Conservation (phyloP, 495 filamentous ascomycete species). For the Hypomontagnella submonticulosa region DNA sequence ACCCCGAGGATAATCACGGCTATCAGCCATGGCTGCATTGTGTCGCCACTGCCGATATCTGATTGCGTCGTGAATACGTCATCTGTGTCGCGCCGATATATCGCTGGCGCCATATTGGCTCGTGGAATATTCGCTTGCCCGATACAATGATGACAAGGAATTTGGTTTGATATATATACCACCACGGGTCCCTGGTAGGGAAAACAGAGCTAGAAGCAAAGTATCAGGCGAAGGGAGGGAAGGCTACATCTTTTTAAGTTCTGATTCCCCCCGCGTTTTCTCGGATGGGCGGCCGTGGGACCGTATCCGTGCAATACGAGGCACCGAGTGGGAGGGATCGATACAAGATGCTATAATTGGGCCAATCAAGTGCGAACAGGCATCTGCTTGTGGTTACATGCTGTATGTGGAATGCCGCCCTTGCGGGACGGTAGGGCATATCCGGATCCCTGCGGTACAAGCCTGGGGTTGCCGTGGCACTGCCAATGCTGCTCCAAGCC, state of each 20-base stretch:
- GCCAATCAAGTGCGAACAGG: conserved; percentile 28
- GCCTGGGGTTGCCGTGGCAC: conserved; percentile 4
- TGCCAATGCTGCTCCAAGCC: too few relatives aligned
- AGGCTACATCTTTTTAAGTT: conserved; percentile 26
- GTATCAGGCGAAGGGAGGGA: conserved; percentile 12
- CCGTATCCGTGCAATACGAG: conserved; percentile 33
- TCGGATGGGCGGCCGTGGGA: not conserved
- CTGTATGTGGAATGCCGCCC: conserved; percentile 27
- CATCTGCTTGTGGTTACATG: conserved; percentile 31
- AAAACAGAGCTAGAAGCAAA: conserved; percentile 2
- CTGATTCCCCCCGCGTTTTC: conserved; percentile 16
- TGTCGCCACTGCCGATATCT: conserved; percentile 1
- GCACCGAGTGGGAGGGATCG: conserved; percentile 18
- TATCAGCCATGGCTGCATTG: conserved; percentile 49
- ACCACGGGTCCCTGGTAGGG: not conserved
- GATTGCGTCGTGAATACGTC: conserved; percentile 12
- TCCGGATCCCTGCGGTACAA: conserved; percentile 32
- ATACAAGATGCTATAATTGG: conserved; percentile 37
- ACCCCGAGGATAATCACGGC: conserved; percentile 44
- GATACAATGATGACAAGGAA: conserved; percentile 1
- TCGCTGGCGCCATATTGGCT: conserved; percentile 34
- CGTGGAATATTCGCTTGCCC: conserved; percentile 3
- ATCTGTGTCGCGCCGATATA: conserved; percentile 15
- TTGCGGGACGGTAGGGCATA: conserved; percentile 26
- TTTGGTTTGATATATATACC: conserved; percentile 7